These are phyloP conservation scores for Verticillium longisporum DNA, from an alignment of 2,329 filamentous ascomycete species.

Conservation along the genomic window DNA sequence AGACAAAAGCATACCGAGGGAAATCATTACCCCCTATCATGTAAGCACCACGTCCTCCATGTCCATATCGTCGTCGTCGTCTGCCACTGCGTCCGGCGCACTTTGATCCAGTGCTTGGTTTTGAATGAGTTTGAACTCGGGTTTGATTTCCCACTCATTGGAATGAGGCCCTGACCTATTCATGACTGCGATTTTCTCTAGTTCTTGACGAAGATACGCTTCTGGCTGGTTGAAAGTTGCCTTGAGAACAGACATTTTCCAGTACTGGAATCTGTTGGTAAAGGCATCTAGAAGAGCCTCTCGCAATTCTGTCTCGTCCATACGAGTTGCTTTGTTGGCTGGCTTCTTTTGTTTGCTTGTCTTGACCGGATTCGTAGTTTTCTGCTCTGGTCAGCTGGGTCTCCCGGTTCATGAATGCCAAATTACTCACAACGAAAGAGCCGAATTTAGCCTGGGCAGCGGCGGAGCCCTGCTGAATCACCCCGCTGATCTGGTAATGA, in stretches of 20 bases:
- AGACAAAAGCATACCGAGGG: background rate
- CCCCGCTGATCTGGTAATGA: slow-evolving; percentile 40
- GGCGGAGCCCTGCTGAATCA: slow-evolving; percentile 54
- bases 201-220: slow-evolving; percentile 78
- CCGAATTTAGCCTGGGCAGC: slow-evolving; percentile 38
- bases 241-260: slow-evolving; percentile 35
- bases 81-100: slow-evolving; percentile 49
- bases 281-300: slow-evolving; percentile 82
- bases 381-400: slow-evolving; percentile 29
- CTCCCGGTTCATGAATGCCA: background rate
- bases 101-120: slow-evolving; percentile 17
- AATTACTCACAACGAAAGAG: slow-evolving; percentile 49
- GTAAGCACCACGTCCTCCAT: slow-evolving; percentile 67
- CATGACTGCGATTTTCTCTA: slow-evolving; percentile 76
- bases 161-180: slow-evolving; percentile 80
- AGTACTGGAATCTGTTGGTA: slow-evolving; percentile 72
- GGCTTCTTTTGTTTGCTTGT: slow-evolving; percentile 52
- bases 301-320: slow-evolving; percentile 80
- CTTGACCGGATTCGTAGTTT: slow-evolving; percentile 35
- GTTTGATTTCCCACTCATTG: slow-evolving; percentile 76
- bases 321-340: slow-evolving; percentile 82
- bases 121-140: slow-evolving; percentile 33
- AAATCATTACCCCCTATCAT: background rate
- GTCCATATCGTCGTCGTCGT: slow-evolving; percentile 61
- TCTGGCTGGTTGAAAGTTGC: slow-evolving; percentile 73